Conservation (phyloP, 2,329 filamentous ascomycete genomes). For the Emmonsia crescens region DNA sequence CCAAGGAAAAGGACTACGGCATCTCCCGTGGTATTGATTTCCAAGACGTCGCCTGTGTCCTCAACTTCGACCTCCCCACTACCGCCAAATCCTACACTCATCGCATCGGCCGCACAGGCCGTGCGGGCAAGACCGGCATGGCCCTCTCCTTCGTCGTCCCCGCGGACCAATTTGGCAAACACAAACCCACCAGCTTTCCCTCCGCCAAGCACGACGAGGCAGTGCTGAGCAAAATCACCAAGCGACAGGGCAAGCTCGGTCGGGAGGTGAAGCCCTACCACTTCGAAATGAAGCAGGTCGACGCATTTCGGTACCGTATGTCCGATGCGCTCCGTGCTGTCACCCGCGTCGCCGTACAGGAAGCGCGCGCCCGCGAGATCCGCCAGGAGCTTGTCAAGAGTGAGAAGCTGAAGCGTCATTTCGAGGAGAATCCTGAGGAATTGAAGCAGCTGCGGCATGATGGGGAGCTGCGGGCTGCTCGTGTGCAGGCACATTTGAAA, state of each 20-base stretch:
- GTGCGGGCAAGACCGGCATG: constrained; percentile 85
- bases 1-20: constrained; percentile 77
- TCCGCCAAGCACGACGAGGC: constrained; percentile 75
- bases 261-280: constrained; percentile 80
- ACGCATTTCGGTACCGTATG: constrained; percentile 90
- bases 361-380: constrained; percentile 79
- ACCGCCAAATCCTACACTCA: constrained; percentile 92
- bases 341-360: constrained; percentile 77
- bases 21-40: constrained; percentile 97
- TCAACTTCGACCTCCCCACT: constrained; percentile 92
- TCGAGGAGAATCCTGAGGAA: constrained; percentile 92
- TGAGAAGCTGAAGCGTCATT: constrained; percentile 88
- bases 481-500: constrained; percentile 80
- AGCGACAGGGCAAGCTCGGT: constrained; percentile 65
- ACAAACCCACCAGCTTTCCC: constrained; percentile 70
- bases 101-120: constrained; percentile 83
- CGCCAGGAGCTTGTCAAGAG: constrained; percentile 83
- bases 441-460: constrained; percentile 82
- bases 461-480: constrained; percentile 69
- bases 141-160: constrained; percentile 93
- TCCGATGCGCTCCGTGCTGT: constrained; percentile 84
- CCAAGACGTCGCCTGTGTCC: constrained; percentile 82
- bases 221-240: constrained; percentile 66
- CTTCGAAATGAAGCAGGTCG: constrained; percentile 89
- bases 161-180: constrained; percentile 69